Percentiles rank a stretch among this genome's conserved stretches.
Evolutionary conservation across 2,329 filamentous ascomycete genomes (phyloP).

Genomic region (Alternaria ethzedia): DNA sequence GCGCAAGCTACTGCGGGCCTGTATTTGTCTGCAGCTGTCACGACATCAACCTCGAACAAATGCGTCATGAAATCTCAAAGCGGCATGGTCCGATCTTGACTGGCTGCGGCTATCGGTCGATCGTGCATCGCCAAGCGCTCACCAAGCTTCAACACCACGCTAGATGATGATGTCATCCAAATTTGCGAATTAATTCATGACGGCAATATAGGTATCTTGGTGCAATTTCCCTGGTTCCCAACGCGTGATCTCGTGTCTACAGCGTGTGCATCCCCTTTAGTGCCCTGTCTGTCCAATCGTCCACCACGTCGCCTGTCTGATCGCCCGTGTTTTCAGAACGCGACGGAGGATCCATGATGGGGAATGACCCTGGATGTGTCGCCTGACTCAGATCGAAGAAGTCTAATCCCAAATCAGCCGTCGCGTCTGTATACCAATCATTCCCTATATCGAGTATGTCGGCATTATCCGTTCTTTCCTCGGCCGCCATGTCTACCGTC

Average conservation of each 20-base stretch:
- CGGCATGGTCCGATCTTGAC: constrained; percentile 25
- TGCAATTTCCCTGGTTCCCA: background rate
- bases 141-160: constrained; percentile 7
- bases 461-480: constrained; percentile 9
- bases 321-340: constrained; percentile 16
- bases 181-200: constrained; percentile 5
- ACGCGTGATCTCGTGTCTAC: background rate
- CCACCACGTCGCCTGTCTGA: constrained; percentile 12
- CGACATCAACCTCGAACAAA: constrained; percentile 21
- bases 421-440: constrained; percentile 30
- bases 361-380: constrained; percentile 1
- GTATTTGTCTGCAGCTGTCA: constrained; percentile 23
- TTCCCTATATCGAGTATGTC: constrained; percentile 26
- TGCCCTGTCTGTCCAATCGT: constrained; percentile 30
- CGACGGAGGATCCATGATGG: background rate
- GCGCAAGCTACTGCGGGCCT: background rate
- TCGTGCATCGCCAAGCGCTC: constrained; percentile 11
- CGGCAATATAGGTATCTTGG: constrained; percentile 9
- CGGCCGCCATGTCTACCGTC: constrained; percentile 1
- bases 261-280: constrained; percentile 24
- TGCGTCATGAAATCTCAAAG: constrained; percentile 43
- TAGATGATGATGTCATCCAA: constrained; percentile 17
- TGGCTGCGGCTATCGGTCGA: constrained; percentile 11
- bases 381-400: constrained; percentile 25
- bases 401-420: constrained; percentile 25